Base-by-base conservation (phyloP, 176 grass and related monocot genomes). In the Eleusine indica region DNA sequence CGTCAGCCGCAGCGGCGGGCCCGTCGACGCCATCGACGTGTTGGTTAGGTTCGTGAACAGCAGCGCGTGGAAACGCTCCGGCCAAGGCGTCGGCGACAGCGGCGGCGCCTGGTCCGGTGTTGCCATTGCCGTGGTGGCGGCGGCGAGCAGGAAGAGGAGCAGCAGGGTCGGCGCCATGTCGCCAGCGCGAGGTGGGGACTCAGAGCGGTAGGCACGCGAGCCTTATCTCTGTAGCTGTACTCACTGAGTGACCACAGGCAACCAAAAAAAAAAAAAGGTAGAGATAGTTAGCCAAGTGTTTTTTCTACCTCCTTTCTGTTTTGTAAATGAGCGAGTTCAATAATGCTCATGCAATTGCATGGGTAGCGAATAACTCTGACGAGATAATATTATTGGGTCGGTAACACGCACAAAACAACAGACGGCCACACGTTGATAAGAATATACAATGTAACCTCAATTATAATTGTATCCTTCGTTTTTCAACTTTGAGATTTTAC, bases 41-140 rank as follows among this genome's bases (percentile, higher is more conserved):
- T 88, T 91, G 32, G 91, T 91, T 75, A 86, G 82, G 87, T 97
- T 97, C 54, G 89, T 83, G 88, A 92, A 85, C 68, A 94, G 42
- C 28, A 92, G 17, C 15, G 92, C 85, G 58, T 94, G 94, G 86
- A 97, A 97, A 4, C 86, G 92, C 39, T 90, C 80, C 21, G 94
- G 92, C 92, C 94, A 97, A 15, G 80, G 35, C 53, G 66, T 58
- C 28, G 93, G 92, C 9, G 72, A 69, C 0, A 87, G 87, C 2
- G 48, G 2, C 10, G 57, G 8, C 3, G 57, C 3, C 32, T 8
- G 7, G 4, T 28, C 29, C 7, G 84, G 3, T 6, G 66, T 0
- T 4, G 18, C 1, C 12, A 28, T 30, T 14, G 29, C 8, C 14
- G 67, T 5, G 7, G 74, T 68, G 39, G 62, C 19, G 18, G 60